Evolutionary conservation across 768 basidiomycete genomes (phyloP).

Genomic region (Leccinum uliginosum): DNA sequence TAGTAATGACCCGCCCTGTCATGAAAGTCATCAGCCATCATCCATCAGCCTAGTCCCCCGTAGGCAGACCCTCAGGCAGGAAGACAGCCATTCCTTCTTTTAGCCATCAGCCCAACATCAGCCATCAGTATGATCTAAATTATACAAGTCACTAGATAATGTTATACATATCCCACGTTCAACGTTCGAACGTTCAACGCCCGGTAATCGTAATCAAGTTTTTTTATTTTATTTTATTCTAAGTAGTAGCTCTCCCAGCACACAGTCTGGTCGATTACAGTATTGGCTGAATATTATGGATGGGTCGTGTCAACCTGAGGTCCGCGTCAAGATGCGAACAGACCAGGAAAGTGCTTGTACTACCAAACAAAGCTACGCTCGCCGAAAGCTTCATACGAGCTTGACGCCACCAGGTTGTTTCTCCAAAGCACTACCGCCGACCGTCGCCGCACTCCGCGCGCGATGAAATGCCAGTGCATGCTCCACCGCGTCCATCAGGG

Average conservation of each 20-base stretch:
- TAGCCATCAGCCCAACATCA: no score
- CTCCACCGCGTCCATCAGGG: constrained; percentile 66
- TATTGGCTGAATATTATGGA: not conserved
- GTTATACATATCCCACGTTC: not conserved
- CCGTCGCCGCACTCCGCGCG: constrained; percentile 26
- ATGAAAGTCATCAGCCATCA: no score
- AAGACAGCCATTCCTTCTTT: no score
- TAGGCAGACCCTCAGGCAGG: no score
- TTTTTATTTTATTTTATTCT: no score
- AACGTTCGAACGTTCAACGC: no score
- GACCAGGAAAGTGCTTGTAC: not conserved
- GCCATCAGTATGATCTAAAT: no score
- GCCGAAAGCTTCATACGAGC: constrained; percentile 2
- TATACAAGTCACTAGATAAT: no score
- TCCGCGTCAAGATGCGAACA: not conserved
- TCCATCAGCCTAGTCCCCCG: no score
- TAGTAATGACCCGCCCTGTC: no score
- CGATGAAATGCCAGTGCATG: constrained; percentile 64
- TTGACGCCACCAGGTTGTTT: constrained; percentile 3
- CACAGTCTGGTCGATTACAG: not conserved
- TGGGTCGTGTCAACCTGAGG: not conserved
- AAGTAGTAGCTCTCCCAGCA: no score
- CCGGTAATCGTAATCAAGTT: no score
- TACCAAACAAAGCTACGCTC: not conserved
- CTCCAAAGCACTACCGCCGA: constrained; percentile 10